A percentile compares a stretch with the other conserved stretches of the same genome.
Conservation (phyloP, 2,329 filamentous ascomycete genomes). For the Curvularia hawaiiensis region DNA sequence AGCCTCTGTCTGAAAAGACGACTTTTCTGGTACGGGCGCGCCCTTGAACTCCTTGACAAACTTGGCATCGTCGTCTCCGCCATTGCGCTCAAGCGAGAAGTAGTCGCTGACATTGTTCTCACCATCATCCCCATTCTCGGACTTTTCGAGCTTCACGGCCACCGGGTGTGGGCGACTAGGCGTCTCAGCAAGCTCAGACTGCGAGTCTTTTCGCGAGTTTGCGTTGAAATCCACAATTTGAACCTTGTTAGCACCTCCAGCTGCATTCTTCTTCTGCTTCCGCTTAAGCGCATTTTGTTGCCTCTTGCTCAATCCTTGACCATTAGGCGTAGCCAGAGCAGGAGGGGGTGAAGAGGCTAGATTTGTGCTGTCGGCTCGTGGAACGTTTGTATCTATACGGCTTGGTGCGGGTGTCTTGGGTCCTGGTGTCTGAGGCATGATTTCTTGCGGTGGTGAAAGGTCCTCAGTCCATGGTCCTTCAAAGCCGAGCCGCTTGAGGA, state of each 20-base stretch:
- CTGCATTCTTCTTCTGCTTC: conserved; percentile 88
- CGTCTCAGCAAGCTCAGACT: conserved; percentile 61
- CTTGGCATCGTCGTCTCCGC: conserved; percentile 87
- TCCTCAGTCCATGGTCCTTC: conserved; percentile 85
- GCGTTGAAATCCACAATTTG: conserved; percentile 85
- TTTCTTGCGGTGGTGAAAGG: conserved; percentile 72
- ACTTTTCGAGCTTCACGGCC: conserved; percentile 64
- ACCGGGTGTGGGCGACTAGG: conserved; percentile 55
- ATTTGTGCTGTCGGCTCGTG: conserved; percentile 53
- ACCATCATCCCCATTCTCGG: conserved; percentile 63
- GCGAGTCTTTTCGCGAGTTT: conserved; percentile 65
- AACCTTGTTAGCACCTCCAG: conserved; percentile 87
- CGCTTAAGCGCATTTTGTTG: conserved; percentile 95
- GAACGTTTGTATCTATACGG: conserved; percentile 58
- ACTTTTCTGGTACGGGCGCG: conserved; percentile 77
- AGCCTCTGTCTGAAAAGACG: conserved; percentile 79
- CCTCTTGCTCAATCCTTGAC: conserved; percentile 74
- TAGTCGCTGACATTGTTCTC: conserved; percentile 66
- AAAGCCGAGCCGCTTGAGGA: conserved; percentile 80
- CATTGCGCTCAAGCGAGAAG: conserved; percentile 82
- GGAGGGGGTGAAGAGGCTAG: conserved; percentile 56
- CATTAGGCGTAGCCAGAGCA: conserved; percentile 48
- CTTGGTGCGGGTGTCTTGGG: conserved; percentile 46
- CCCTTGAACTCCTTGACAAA: conserved; percentile 97
- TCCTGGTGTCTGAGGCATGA: conserved; percentile 50